Base-by-base conservation (phyloP, 306 rosid genomes). In the Rubus idaeus region DNA sequence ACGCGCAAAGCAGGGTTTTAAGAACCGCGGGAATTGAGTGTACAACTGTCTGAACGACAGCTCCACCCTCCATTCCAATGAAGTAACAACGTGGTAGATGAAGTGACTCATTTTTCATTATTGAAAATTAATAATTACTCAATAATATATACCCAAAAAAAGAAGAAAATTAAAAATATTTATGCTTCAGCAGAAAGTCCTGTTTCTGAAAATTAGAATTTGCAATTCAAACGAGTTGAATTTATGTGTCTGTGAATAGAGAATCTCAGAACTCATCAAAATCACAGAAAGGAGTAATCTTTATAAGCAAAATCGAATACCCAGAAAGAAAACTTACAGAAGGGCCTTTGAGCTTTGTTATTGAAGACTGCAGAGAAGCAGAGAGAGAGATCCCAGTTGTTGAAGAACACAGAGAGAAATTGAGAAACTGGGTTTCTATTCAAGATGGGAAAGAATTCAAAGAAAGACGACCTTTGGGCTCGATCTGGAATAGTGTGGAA, bases 11-110 rank as follows among this genome's bases (percentile, higher is more conserved):
- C 68, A 70, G 79, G 83, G 52, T 73, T 77, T 58, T 30, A 30
- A 30, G 35, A 30, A 30, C 60, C 55, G 66, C 63, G 64, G 52
- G 50, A 72, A 79, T 52, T 65, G 66, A 51, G 26, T 26, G 20
- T 44, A 57, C 87, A 89, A 80, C 86, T 78, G 91, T 82, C 69
- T 13, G 60, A 66, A 71, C 46, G 5, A 63, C 75, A 30, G 39
- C 63, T 56, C 83, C 88, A 85, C 84, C 70, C 23, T 74, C 78
- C 78, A 61, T 74, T 74, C 70, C 78, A 26, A 74, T 13, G 45
- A 21, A 60, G 56, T 44, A 30, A 30, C 44, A 61, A 46, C 40
- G 40, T 60, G 78, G 78, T 74, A 5, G 70, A 61, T 30, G 78
- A 70, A 61, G 12, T 17, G 39, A n/a, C 63, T 50, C 46, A 17